Evolutionary conservation across 306 rosid species (phyloP).

Genomic region (Vigna reflexopilosa): DNA sequence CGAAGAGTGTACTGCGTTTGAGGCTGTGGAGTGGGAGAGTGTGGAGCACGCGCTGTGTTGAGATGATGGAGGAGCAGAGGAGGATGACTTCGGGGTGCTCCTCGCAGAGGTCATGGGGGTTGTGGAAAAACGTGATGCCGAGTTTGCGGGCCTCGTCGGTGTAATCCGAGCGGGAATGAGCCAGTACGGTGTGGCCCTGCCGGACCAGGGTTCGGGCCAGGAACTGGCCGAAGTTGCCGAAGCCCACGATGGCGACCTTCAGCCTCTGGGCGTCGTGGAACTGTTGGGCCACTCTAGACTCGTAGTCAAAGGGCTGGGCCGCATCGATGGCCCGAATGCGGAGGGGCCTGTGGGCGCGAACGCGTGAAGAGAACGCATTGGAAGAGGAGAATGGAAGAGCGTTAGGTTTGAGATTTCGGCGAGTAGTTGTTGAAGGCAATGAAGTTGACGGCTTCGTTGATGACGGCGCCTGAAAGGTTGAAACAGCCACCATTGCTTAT

Average conservation of each 20-base stretch:
- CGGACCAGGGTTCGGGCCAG: conserved; percentile 67
- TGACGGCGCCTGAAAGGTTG: conserved; percentile 41
- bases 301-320: conserved; percentile 74
- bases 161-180: conserved; percentile 74
- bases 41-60: conserved; percentile 57
- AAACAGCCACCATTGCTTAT: conserved; percentile 11
- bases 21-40: conserved; percentile 74
- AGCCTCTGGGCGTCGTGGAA: conserved; percentile 57
- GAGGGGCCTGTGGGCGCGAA: conserved; percentile 3
- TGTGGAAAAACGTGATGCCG: conserved; percentile 62
- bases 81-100: conserved; percentile 81
- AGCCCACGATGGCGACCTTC: conserved; percentile 50
- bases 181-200: conserved; percentile 81
- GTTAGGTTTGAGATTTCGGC: conserved; percentile 15
- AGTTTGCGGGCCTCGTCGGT: conserved; percentile 51
- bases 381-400: neutral
- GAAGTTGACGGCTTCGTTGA: neutral
- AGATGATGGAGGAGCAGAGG: conserved; percentile 76
- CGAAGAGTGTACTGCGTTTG: conserved; percentile 74
- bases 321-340: conserved; percentile 70
- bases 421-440: neutral
- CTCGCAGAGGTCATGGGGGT: conserved; percentile 81
- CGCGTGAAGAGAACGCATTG: conserved; percentile 6
- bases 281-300: conserved; percentile 62
- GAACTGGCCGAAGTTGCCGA: conserved; percentile 82